Evolutionary conservation across 345 rosid genomes (phyloP), one percentile per base, ranked within the genome.

Genomic region (Citrus mangshanensis): DNA sequence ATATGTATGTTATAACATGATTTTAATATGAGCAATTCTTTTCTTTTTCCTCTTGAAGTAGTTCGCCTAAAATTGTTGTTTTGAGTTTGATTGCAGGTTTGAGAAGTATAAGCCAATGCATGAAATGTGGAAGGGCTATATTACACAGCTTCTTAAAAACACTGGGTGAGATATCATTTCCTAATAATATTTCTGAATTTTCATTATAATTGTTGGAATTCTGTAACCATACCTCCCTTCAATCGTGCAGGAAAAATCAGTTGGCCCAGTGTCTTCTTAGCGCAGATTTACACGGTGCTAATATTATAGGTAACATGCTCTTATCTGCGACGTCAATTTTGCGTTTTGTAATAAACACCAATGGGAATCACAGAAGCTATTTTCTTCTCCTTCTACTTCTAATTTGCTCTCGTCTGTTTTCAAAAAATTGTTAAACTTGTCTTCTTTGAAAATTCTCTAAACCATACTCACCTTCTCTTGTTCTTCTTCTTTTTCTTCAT

Each of bases 221-320:
- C 58, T 58, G 28, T 68, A 62, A 34, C 66, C 46, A 7, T 16
- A 27, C 6, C 60, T 65, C 19, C 22, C 18, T 77, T 73, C 54
- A 69, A 69, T 84, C 76, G 77, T 87, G 82, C 86, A 89, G 91
- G 87, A 87, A 84, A 76, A 83, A 80, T 79, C 97, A 88, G 68
- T 75, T 87, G 81, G 77, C 87, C 64, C 81, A 85, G 67, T 81
- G 75, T 79, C 80, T 92, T 72, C 89, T 89, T 51, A 61, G 75
- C 77, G 93, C 89, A 71, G 94, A 92, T 89, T 83, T 92, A 42
- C 94, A 88, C 59, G 94, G 97, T 70, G 94, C 97, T 55, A 71
- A 84, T 70, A 81, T 92, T 86, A 83, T 86, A 78, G 94, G 97
- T 92, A 38, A 21, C 9, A 2, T 73, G 18, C 8, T 12, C 54